phyloP scores from a whole-genome alignment of 441 rosid species.

The Aleurites moluccanus region DNA sequence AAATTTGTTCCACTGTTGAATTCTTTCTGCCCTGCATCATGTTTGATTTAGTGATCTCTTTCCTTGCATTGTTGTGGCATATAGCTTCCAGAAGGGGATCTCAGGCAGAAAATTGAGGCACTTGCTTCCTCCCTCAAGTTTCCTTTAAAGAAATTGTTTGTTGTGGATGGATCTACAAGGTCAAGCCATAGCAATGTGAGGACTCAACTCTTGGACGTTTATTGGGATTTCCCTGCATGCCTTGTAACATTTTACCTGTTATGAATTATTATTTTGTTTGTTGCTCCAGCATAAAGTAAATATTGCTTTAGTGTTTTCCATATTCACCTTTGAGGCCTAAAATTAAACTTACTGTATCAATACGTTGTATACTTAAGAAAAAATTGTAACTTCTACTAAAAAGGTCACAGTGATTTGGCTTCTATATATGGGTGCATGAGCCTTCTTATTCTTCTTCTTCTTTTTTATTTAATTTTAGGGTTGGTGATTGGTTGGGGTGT shows the following conservation, averaged over 20 bases:
- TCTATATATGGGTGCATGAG: not conserved
- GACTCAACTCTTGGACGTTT: conserved; percentile 13
- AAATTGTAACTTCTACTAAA: not conserved
- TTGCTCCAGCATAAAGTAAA: not conserved
- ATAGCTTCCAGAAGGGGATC: conserved; percentile 94
- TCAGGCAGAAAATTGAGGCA: conserved; percentile 74
- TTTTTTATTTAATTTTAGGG: not conserved
- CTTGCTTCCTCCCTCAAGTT: conserved; percentile 86
- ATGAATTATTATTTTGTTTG: not conserved
- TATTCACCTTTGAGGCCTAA: not conserved
- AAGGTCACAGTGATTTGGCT: not conserved
- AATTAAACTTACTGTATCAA: too few relatives aligned
- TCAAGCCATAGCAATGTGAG: conserved; percentile 99
- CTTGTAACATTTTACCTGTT: not conserved
- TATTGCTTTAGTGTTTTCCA: not conserved
- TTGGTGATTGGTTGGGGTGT: not conserved
- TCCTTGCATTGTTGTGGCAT: conserved; percentile 24
- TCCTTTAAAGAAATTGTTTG: conserved; percentile 92
- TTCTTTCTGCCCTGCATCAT: not conserved
- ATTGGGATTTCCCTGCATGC: not conserved
- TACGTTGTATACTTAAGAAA: too few relatives aligned
- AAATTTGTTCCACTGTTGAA: conserved; percentile 15
- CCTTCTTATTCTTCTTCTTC: too few relatives aligned
- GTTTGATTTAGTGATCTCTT: conserved; percentile 21
- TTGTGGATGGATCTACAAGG: conserved; percentile 98